A percentile compares a stretch with the other conserved stretches of the same genome.
These are phyloP conservation scores for Phialophora chinensis DNA, from an alignment of 2,329 filamentous ascomycete genomes.

Conservation along the genomic window DNA sequence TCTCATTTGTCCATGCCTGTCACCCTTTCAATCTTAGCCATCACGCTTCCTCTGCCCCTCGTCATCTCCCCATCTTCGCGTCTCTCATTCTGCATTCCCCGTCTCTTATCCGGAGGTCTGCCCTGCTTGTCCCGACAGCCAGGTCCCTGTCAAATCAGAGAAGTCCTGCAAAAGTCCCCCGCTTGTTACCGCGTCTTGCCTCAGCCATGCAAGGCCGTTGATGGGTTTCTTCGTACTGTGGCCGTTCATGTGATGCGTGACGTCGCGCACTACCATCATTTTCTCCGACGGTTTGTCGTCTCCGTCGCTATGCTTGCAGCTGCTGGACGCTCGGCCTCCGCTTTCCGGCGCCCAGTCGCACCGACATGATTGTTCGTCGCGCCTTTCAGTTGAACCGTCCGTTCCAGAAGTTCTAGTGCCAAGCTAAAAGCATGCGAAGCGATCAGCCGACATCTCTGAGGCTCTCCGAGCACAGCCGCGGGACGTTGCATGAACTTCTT, in stretches of 20 bases:
- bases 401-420: not conserved
- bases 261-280: not conserved
- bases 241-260: slow-evolving; percentile 3
- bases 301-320: not conserved
- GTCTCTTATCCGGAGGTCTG: not conserved
- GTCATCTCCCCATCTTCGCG: not conserved
- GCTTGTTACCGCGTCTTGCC: not conserved
- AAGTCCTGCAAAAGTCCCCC: slow-evolving; percentile 23
- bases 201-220: slow-evolving; percentile 14
- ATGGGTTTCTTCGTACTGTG: not conserved
- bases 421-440: slow-evolving; percentile 1
- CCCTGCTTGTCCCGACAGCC: not conserved
- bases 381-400: not conserved
- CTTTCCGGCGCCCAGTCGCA: slow-evolving; percentile 3
- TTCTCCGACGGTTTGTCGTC: not conserved
- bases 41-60: slow-evolving; percentile 2
- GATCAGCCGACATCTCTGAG: slow-evolving; percentile 5
- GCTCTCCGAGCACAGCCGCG: not conserved
- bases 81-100: not conserved
- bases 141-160: not conserved
- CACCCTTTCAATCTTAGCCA: slow-evolving; percentile 12
- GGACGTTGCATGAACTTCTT: not conserved
- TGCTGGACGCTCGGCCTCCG: slow-evolving; percentile 3
- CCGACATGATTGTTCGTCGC: not conserved
- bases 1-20: slow-evolving; percentile 11